Conservation (phyloP, 2,329 filamentous ascomycete genomes). For the Fusarium marasasianum region DNA sequence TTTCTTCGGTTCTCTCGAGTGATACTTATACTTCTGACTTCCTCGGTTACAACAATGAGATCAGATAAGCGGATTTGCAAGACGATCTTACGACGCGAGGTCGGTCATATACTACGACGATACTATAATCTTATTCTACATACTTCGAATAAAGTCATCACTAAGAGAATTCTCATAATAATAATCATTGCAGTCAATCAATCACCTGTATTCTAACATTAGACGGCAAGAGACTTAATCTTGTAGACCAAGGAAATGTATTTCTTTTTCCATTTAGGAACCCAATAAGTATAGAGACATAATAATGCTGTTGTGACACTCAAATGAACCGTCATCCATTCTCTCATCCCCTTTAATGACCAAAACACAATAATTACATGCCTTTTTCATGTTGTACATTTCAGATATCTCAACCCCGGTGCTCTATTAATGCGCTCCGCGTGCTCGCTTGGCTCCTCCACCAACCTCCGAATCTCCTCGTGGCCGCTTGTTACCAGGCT, state of each 20-base stretch:
- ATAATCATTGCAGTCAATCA: neutral
- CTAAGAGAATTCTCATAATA: neutral
- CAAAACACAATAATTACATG: conserved; percentile 34
- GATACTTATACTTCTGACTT: conserved; percentile 4
- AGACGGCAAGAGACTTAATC: neutral
- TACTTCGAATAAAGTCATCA: neutral
- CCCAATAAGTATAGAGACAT: conserved; percentile 30
- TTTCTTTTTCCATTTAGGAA: conserved; percentile 40
- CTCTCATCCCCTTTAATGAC: conserved; percentile 27
- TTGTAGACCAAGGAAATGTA: conserved; percentile 28
- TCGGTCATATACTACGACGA: neutral
- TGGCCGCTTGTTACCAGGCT: conserved; percentile 66
- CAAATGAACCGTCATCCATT: conserved; percentile 15
- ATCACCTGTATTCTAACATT: neutral
- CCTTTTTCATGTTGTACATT: conserved; percentile 39
- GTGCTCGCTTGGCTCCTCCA: conserved; percentile 54
- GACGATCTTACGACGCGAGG: neutral
- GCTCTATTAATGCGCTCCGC: conserved; percentile 50
- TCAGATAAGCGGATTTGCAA: neutral
- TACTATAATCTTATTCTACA: neutral
- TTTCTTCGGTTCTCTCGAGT: neutral
- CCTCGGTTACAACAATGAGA: neutral
- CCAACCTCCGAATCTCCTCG: conserved; percentile 61
- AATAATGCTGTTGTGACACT: conserved; percentile 27
- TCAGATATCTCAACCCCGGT: neutral